phyloP scores from a whole-genome alignment of 2,329 filamentous ascomycete species.

The Emergomyces africanus region DNA sequence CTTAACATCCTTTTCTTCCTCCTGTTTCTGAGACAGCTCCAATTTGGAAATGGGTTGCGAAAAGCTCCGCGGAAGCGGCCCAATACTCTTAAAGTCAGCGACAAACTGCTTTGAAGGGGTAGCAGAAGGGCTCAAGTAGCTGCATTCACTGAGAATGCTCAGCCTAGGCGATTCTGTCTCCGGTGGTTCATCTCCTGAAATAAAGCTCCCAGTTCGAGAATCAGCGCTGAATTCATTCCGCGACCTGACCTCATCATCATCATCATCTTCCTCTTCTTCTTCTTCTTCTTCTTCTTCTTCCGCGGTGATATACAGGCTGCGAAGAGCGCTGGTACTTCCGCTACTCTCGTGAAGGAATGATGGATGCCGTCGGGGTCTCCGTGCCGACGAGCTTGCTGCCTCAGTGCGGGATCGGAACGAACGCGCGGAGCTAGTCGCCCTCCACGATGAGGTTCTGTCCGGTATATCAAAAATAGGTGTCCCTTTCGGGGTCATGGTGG shows the following conservation, averaged over 20 bases:
- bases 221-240: slow-evolving; percentile 17
- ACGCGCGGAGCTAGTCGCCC: slow-evolving; percentile 13
- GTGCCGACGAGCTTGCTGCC: slow-evolving; percentile 15
- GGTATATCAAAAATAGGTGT: slow-evolving; percentile 23
- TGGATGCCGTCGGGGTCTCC: slow-evolving; percentile 19
- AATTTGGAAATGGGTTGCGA: slow-evolving; percentile 2
- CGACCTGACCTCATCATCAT: too few species aligned
- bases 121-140: slow-evolving; percentile 26
- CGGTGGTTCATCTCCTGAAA: slow-evolving; percentile 22
- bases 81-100: not conserved
- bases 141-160: slow-evolving; percentile 34
- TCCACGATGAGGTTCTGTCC: slow-evolving; percentile 27
- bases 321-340: slow-evolving; percentile 26
- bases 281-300: not conserved
- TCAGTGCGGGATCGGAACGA: slow-evolving; percentile 7
- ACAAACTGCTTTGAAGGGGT: slow-evolving; percentile 11
- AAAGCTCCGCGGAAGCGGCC: slow-evolving; percentile 11
- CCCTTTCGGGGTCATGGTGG: slow-evolving; percentile 18
- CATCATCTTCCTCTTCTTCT: too few species aligned
- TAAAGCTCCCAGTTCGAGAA: slow-evolving; percentile 24
- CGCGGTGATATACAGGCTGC: slow-evolving; percentile 24
- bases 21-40: not conserved
- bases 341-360: slow-evolving; percentile 28
- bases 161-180: slow-evolving; percentile 29
- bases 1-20: slow-evolving; percentile 10